These are phyloP conservation scores for Pseudogymnoascus sp. DNA, from an alignment of 2,329 filamentous ascomycete species.

Conservation along the genomic window DNA sequence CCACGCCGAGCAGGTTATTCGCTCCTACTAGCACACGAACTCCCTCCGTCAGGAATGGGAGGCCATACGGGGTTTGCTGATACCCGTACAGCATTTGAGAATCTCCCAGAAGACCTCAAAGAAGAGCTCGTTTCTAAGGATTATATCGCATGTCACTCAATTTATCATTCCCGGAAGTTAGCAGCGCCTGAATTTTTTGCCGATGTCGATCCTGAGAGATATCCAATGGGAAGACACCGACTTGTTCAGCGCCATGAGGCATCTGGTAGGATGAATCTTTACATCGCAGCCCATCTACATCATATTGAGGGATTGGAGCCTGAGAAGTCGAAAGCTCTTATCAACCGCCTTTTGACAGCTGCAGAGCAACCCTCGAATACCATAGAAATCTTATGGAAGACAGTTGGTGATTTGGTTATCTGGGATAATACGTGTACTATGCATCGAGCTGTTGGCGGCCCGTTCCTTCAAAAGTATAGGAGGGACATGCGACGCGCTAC, in stretches of 20 bases:
- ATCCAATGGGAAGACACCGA: slow-evolving; percentile 34
- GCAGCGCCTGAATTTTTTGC: slow-evolving; percentile 42
- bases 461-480: slow-evolving; percentile 39
- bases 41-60: slow-evolving; percentile 41
- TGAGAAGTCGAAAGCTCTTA: slow-evolving; percentile 29
- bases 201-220: slow-evolving; percentile 32
- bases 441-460: slow-evolving; percentile 43
- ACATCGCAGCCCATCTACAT: slow-evolving; percentile 45
- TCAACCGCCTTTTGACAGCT: slow-evolving; percentile 37
- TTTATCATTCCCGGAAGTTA: slow-evolving; percentile 45
- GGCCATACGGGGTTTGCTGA: slow-evolving; percentile 49
- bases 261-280: slow-evolving; percentile 44
- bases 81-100: slow-evolving; percentile 42
- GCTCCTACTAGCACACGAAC: slow-evolving; percentile 41
- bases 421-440: slow-evolving; percentile 52
- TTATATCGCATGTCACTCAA: slow-evolving; percentile 42
- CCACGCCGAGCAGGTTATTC: slow-evolving; percentile 45
- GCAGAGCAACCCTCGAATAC: slow-evolving; percentile 40
- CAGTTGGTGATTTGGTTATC: slow-evolving; percentile 42
- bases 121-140: slow-evolving; percentile 31
- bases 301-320: slow-evolving; percentile 40
- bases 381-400: slow-evolving; percentile 39
- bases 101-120: slow-evolving; percentile 31
- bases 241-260: slow-evolving; percentile 45
- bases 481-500: slow-evolving; percentile 48